Evolutionary conservation across 768 basidiomycete species (phyloP), one percentile per base, ranked within the genome.

Genomic region (Leccinum sublutescens): DNA sequence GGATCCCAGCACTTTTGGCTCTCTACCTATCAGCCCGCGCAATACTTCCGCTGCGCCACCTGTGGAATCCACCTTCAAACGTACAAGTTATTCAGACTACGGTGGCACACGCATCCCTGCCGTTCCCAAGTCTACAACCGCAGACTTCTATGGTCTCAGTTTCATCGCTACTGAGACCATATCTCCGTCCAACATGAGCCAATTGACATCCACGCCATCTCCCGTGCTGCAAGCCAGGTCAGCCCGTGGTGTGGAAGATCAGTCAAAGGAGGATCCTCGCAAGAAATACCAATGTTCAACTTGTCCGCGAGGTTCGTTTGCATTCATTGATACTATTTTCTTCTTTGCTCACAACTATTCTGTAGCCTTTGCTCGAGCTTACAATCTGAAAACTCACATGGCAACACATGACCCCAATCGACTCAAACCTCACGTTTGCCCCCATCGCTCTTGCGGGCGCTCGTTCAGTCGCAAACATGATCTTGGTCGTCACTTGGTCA

Each of bases 401-500:
- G 89, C 89, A 25, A 98, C 95, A 4, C 95, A 98, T 74, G 93
- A 96, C 71, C 95, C 95, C 23, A 87, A 92, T 73, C 82, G 95
- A 60, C 77, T 88, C 52, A 98, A 96, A 77, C 93, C 93, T 5
- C 89, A 93, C 70, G 82, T 87, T 49, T 98, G 95, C 74, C 89
- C 88, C 47, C 91, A 96, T 74, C 79, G 83, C 47, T 83, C 86
- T 2, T 98, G 95, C 62, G 89, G 88, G 34, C 87, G 95, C 56
- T 92, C 92, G 19, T 98, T 98, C 75, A 93, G 91, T 64, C 87
- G 95, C 65, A 91, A 96, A 75, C 95, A 98, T 70, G 95, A 98
- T 68, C 78, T 98, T 8, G 92, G 92, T 12, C 88, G 95, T 45
- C 95, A 98, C 73, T 80, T 91, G 55, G 83, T 91, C 51, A 89